Conservation (phyloP, 2,329 filamentous ascomycete genomes). For the Colletotrichum tropicicola region DNA sequence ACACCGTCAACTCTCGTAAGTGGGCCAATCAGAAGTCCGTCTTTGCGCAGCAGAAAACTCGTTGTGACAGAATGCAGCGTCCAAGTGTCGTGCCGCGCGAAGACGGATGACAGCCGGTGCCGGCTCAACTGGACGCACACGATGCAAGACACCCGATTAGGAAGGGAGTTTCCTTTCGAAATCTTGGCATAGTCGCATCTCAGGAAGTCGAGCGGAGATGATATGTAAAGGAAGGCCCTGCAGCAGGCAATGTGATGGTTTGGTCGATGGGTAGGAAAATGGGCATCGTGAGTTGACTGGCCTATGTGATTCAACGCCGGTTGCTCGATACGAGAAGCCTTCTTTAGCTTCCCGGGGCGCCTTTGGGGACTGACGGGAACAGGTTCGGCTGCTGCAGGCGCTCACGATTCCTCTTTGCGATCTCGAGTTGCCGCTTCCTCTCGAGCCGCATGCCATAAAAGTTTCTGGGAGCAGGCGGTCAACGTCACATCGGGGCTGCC, state of each 20-base stretch:
- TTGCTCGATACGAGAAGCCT: not conserved
- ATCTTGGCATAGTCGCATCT: not conserved
- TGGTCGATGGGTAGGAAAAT: too few species aligned
- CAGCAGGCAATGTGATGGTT: too few species aligned
- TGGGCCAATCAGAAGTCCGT: not conserved
- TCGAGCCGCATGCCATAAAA: constrained; percentile 90
- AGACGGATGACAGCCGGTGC: not conserved
- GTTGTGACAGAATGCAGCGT: not conserved
- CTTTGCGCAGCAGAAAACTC: not conserved
- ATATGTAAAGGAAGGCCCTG: not conserved
- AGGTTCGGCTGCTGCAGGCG: constrained; percentile 79
- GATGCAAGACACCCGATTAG: constrained; percentile 15
- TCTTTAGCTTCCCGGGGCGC: constrained; percentile 49
- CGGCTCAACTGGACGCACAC: not conserved
- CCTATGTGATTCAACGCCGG: too few species aligned
- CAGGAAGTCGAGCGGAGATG: not conserved
- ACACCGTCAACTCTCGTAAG: not conserved
- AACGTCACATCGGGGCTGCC: not conserved
- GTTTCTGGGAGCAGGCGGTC: constrained; percentile 57
- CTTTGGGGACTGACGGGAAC: constrained; percentile 87
- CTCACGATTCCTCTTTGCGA: constrained; percentile 83
- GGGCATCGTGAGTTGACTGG: too few species aligned
- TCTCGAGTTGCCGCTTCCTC: constrained; percentile 79
- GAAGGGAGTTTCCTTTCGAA: not conserved
- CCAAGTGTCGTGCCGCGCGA: not conserved